Base-by-base conservation (phyloP, 2,329 filamentous ascomycete genomes). In the Calonectria montana region DNA sequence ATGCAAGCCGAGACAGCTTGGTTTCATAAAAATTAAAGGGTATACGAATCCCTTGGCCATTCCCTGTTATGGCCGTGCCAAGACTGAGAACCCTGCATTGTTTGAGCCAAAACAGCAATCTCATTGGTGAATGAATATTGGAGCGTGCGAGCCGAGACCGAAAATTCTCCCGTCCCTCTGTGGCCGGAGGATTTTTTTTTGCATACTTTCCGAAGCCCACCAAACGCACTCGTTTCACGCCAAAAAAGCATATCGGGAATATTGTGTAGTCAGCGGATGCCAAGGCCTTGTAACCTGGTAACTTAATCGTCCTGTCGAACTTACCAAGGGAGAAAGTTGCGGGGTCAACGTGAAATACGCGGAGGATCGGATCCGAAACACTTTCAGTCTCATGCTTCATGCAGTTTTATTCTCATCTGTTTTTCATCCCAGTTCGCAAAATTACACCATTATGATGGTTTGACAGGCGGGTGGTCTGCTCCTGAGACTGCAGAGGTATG, bases 61-160 rank as follows among this genome's bases (percentile, higher is more conserved):
- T 59, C 53, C 53, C 53, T 59, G 53, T 27, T 59, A 59, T 59
- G 53, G 31, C 53, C 53, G 53, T 59, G 53, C 31, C 53, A 59
- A 59, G 31, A 21, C 53, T 9, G 16, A 39, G 21, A 37, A 59
- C 53, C 35, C 53, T 59, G 53, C 31, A 15, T 18, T n/a, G 53
- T 21, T 39, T 21, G 53, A 31, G 3, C 37, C 21, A 59, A 23
- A 15, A n/a, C 23, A 37, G 21, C 31, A 59, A 25, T 6, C 53
- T n/a, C 53, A 59, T 59, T 59, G 53, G 53, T 21, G 53, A 39
- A 39, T 39, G 53, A 23, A 27, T 27, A 6, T 25, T 37, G 53
- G 53, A n/a, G 35, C 35, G 53, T 59, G 53, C 35, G 53, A 59
- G 25, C 53, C 53, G 8, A 59, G 53, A 59, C 15, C 53, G 53